A percentile compares a stretch with the other conserved stretches of the same genome.
Evolutionary conservation across 1,139 yeast species (phyloP).

Genomic region (Lodderomyces orthopsilosis): DNA sequence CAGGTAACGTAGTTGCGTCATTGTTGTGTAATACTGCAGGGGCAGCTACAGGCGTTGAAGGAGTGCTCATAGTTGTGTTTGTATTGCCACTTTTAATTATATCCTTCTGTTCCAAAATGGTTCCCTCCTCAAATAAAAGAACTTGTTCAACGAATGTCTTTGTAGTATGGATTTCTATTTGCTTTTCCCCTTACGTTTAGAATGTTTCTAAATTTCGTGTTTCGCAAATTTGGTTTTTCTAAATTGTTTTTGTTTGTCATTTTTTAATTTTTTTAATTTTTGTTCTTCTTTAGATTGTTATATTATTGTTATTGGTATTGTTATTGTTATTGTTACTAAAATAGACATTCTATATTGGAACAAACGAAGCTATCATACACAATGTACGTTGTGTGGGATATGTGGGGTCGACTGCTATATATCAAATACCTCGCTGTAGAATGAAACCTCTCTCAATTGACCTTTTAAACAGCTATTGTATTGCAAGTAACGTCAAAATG

Average conservation of each 20-base stretch:
- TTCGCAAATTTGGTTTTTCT: not conserved
- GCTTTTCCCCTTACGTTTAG: not conserved
- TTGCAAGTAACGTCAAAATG: too few species aligned
- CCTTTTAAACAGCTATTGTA: too few species aligned
- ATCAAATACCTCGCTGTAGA: too few species aligned
- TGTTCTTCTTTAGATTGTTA: not conserved
- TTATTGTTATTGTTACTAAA: too few species aligned
- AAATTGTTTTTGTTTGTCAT: not conserved
- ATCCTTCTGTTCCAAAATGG: not conserved
- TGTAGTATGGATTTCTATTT: too few species aligned
- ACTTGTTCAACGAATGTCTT: too few species aligned
- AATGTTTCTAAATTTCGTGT: not conserved
- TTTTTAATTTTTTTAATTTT: not conserved
- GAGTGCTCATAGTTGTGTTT: conserved; percentile 19
- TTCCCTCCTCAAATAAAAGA: too few species aligned
- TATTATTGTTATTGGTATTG: not conserved
- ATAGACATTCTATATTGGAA: not conserved
- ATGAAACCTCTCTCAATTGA: too few species aligned
- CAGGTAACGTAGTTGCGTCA: conserved; percentile 2
- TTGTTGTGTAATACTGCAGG: conserved; percentile 11
- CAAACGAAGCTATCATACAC: not conserved
- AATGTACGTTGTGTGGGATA: too few species aligned
- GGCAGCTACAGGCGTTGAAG: conserved; percentile 35
- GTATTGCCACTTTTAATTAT: not conserved
- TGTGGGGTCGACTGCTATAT: too few species aligned